phyloP scores from a whole-genome alignment of 208 protist genomes.

The Crithidia acanthocephali region DNA sequence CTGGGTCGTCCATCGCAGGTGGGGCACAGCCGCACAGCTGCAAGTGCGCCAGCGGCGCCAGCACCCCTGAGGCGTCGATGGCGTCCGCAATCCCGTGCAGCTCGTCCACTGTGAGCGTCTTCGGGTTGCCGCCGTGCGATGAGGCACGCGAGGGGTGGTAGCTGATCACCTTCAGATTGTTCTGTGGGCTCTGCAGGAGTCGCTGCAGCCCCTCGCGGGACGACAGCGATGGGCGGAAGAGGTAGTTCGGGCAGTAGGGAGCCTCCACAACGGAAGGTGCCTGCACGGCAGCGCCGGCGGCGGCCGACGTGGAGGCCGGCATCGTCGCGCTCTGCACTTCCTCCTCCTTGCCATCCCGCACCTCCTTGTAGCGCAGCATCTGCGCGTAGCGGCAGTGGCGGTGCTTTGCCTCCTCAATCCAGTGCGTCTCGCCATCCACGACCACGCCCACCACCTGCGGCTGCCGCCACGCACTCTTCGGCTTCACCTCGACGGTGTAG shows the following conservation, averaged over 20 bases:
- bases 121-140: conserved; percentile 8
- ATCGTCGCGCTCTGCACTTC: not conserved
- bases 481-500: conserved; percentile 79
- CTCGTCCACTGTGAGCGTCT: conserved; percentile 20
- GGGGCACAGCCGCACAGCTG: conserved; percentile 57
- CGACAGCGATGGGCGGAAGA: conserved; percentile 39
- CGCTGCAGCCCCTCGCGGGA: conserved; percentile 38
- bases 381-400: conserved; percentile 68
- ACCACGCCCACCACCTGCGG: conserved; percentile 65
- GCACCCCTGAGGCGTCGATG: conserved; percentile 45
- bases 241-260: conserved; percentile 72
- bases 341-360: conserved; percentile 6
- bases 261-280: too few species aligned
- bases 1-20: not conserved
- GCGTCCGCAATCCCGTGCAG: conserved; percentile 48
- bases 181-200: conserved; percentile 36
- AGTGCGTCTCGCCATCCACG: conserved; percentile 41
- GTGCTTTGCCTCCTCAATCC: conserved; percentile 55
- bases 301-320: not conserved
- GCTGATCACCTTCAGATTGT: conserved; percentile 53
- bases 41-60: conserved; percentile 44
- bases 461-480: conserved; percentile 64
- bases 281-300: not conserved
- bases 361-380: conserved; percentile 50
- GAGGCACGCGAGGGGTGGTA: conserved; percentile 21